A percentile compares a stretch with the other conserved stretches of the same genome.
These are phyloP conservation scores for Lichtheimia ramosa DNA, from an alignment of 371 early-diverging fungal species.

Conservation along the genomic window DNA sequence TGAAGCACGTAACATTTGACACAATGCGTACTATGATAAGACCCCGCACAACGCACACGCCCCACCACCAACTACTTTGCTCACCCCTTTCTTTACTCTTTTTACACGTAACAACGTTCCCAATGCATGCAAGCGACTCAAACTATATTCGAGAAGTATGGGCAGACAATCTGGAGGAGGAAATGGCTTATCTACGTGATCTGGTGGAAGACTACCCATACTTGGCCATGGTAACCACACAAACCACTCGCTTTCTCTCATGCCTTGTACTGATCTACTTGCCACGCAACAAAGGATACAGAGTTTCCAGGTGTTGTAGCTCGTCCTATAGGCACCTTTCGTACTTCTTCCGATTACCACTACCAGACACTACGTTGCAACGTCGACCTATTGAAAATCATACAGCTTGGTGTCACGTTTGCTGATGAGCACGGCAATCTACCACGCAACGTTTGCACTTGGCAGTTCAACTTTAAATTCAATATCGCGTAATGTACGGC, in stretches of 20 bases:
- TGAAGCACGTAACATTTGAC: too few species aligned
- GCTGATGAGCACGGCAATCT: conserved; percentile 92
- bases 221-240: conserved; percentile 90
- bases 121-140: conserved; percentile 5
- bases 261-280: not conserved
- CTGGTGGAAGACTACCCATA: conserved; percentile 94
- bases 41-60: too few species aligned
- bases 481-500: conserved; percentile 62
- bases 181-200: conserved; percentile 90
- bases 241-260: not conserved
- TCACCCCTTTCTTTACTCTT: too few species aligned
- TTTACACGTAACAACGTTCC: too few species aligned
- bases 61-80: too few species aligned
- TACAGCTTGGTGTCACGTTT: conserved; percentile 98
- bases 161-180: conserved; percentile 96
- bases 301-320: conserved; percentile 99
- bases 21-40: too few species aligned
- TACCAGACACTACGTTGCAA: conserved; percentile 99
- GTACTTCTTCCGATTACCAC: conserved; percentile 94
- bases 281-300: conserved; percentile 75
- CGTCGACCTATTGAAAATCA: conserved; percentile 97
- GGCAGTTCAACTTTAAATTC: conserved; percentile 99
- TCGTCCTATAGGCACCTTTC: conserved; percentile 96
- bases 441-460: conserved; percentile 92
- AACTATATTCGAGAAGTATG: conserved; percentile 91